Percentiles rank a stretch among this genome's conserved stretches.
These are phyloP conservation scores for Elaeis guineensis DNA, from an alignment of 176 grass and related monocot genomes.

Conservation along the genomic window DNA sequence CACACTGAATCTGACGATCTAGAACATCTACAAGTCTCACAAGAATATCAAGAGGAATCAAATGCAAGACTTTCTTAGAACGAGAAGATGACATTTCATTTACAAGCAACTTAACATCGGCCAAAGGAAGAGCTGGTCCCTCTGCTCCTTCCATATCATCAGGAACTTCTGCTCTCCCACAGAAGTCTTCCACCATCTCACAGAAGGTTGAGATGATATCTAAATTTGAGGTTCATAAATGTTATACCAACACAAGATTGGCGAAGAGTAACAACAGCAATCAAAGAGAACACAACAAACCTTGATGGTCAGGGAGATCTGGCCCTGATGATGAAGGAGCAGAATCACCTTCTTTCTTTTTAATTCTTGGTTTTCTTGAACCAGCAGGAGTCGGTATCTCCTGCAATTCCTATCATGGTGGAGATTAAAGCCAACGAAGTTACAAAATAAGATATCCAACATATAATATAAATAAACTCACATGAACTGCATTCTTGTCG, in stretches of 20 bases:
- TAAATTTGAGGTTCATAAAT: conserved; percentile 36
- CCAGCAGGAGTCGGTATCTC: conserved; percentile 46
- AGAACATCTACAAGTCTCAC: conserved; percentile 70
- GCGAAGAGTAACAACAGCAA: neutral
- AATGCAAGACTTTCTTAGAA: conserved; percentile 69
- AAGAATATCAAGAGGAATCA: conserved; percentile 67
- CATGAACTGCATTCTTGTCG: conserved; percentile 40
- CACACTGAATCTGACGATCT: conserved; percentile 78
- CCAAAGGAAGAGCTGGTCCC: conserved; percentile 52
- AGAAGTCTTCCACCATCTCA: conserved; percentile 88
- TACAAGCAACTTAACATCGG: conserved; percentile 69
- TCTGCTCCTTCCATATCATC: conserved; percentile 75
- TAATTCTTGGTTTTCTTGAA: conserved; percentile 89
- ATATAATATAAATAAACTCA: conserved; percentile 25
- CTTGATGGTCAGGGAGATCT: conserved; percentile 55
- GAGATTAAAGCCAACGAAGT: conserved; percentile 19
- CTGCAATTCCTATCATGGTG: conserved; percentile 34
- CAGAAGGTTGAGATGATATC: conserved; percentile 60
- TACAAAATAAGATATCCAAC: neutral
- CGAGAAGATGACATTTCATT: conserved; percentile 70
- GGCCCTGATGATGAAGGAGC: conserved; percentile 45
- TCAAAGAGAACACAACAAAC: conserved; percentile 31
- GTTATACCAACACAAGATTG: conserved; percentile 3
- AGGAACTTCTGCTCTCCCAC: conserved; percentile 61
- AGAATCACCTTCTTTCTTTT: conserved; percentile 53